A percentile compares a stretch with the other conserved stretches of the same genome.
Conservation (phyloP, 2,329 filamentous ascomycete species). For the Xylaria sp. region DNA sequence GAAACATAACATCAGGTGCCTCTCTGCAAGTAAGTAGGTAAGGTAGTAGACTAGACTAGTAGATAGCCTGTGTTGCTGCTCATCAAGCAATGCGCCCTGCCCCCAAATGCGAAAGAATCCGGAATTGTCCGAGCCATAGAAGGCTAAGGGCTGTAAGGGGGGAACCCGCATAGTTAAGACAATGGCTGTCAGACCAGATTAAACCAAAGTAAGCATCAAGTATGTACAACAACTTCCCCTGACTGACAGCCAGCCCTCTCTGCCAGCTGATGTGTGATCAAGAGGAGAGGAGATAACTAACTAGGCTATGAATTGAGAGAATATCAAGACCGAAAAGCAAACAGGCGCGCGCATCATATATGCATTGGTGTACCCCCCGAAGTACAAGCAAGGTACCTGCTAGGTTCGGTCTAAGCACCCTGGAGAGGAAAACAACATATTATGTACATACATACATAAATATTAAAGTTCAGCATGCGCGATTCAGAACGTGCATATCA, state of each 20-base stretch:
- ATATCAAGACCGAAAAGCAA: conserved; percentile 10
- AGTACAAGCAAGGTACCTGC: neutral
- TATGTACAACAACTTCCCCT: neutral
- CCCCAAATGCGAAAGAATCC: neutral
- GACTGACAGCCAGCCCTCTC: neutral
- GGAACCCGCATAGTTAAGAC: conserved; percentile 16
- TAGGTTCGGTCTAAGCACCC: conserved; percentile 5
- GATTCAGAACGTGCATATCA: conserved; percentile 30
- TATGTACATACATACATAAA: neutral
- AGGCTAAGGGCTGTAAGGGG: conserved; percentile 15
- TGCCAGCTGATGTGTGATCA: neutral
- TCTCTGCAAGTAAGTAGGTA: neutral
- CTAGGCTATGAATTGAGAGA: neutral
- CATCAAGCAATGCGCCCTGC: neutral
- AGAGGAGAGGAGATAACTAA: neutral
- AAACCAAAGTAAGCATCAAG: conserved; percentile 14
- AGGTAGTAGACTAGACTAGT: too few relatives aligned
- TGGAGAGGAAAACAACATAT: neutral
- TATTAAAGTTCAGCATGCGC: conserved; percentile 29
- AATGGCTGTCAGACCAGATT: conserved; percentile 10
- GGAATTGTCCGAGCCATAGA: conserved; percentile 7
- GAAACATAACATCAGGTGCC: conserved; percentile 10
- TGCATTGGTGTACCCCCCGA: neutral
- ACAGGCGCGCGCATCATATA: neutral
- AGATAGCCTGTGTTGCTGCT: neutral